These are phyloP conservation scores for Boletus insuetus DNA, from an alignment of 768 basidiomycete species.

Conservation along the genomic window DNA sequence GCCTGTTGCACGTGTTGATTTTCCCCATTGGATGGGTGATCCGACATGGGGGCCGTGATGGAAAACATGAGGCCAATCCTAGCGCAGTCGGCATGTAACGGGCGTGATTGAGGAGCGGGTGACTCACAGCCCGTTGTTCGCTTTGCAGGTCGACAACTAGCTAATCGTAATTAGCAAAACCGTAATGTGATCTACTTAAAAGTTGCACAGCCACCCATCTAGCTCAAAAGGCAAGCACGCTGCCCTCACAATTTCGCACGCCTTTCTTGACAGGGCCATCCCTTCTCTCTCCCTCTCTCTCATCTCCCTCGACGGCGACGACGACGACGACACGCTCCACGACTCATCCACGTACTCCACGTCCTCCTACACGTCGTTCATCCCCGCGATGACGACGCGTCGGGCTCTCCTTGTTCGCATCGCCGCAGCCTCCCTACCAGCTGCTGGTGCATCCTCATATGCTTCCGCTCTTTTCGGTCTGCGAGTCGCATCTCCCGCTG, in stretches of 20 bases:
- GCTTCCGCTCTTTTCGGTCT: slow-evolving; percentile 49
- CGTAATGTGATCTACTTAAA: not conserved
- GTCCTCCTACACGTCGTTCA: not conserved
- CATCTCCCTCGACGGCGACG: slow-evolving; percentile 19
- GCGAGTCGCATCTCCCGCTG: slow-evolving; percentile 64
- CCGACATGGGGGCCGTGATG: slow-evolving; percentile 11
- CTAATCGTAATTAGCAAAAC: not conserved
- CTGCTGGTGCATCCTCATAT: slow-evolving; percentile 20
- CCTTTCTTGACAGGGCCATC: slow-evolving; percentile 22
- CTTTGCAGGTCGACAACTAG: not conserved
- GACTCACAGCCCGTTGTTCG: not conserved
- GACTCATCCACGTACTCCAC: slow-evolving; percentile 2
- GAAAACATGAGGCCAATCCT: slow-evolving; percentile 19
- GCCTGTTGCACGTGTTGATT: slow-evolving; percentile 23
- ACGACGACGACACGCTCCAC: slow-evolving; percentile 30
- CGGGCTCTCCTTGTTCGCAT: slow-evolving; percentile 17
- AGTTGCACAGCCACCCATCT: slow-evolving; percentile 28
- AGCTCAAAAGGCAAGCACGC: slow-evolving; percentile 31
- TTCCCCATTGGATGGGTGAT: slow-evolving; percentile 19
- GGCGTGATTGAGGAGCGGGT: slow-evolving; percentile 17
- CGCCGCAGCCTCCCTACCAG: slow-evolving; percentile 22
- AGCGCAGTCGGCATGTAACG: slow-evolving; percentile 11
- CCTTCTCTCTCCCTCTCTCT: slow-evolving; percentile 17
- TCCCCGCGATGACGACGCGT: slow-evolving; percentile 25
- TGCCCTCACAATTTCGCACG: slow-evolving; percentile 28